Base-by-base conservation (phyloP, 1,139 yeast genomes). In the Kodamaea plutei region DNA sequence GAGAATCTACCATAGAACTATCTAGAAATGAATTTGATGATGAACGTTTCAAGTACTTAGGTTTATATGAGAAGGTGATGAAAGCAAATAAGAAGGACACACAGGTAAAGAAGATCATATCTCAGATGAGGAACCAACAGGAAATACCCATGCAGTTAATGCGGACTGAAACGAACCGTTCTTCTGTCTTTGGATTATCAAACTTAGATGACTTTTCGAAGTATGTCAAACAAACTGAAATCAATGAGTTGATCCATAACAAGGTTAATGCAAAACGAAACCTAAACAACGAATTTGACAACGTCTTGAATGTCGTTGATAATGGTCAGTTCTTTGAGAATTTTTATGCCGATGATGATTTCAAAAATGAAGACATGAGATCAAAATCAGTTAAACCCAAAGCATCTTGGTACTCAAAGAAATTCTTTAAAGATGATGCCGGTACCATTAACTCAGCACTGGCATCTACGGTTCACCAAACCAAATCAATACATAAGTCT, bases 121-220 rank as follows among this genome's bases (percentile, higher is more conserved):
- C 38, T 2, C 41, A 38, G 21, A 42, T 48, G 45, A 41, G 39
- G 28, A 29, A 39, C 24, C 30, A 39, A 11, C 28, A 43, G 11
- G 61, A 53, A 20, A 56, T 59, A 8, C 61, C 62, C 1, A 36
- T 59, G 22, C 58, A 58, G 31, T 29, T 46, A 0, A 23, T 58
- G 30, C 27, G 38, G 7, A 40, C 56, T 3, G 33, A 34, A 34
- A 24, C 47, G 45, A n/a, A 32, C 16, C 24, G 35, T 5, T 33
- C 39, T n/a, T 63, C 70, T 0, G 48, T 62, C 2, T 64, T 67
- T 38, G 50, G 51, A 4, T 44, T 66, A n/a, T 56, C 68, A 1
- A 38, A 50, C 9, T 40, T 66, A 23, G 65, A 63, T 35, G 73
- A 67, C 40, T 67, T 57, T 43, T 48, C 45, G 28, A 52, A 44